Conservation (phyloP, 2,329 filamentous ascomycete genomes). For the Aureobasidium mangrovei region DNA sequence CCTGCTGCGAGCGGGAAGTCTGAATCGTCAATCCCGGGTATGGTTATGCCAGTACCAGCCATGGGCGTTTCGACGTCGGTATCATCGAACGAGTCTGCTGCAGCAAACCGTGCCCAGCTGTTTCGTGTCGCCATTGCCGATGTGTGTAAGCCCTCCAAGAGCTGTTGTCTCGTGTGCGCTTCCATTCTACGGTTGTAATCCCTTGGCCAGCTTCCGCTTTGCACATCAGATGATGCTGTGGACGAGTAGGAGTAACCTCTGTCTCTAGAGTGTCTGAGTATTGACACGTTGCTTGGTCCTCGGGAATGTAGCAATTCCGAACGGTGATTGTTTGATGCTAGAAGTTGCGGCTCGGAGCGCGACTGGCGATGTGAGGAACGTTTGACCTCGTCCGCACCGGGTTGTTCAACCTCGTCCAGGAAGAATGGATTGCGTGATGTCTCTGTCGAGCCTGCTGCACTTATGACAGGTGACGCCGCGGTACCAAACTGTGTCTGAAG, state of each 20-base stretch:
- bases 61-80: neutral
- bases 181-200: conserved; percentile 17
- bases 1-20: conserved; percentile 9
- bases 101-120: conserved; percentile 12
- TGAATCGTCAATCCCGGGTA: conserved; percentile 8
- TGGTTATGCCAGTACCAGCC: neutral
- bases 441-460: conserved; percentile 27
- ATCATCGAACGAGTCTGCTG: conserved; percentile 10
- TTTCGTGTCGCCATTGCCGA: conserved; percentile 5
- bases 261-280: conserved; percentile 18
- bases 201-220: conserved; percentile 16
- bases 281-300: conserved; percentile 25
- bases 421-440: conserved; percentile 41
- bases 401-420: conserved; percentile 34
- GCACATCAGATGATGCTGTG: conserved; percentile 17
- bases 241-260: conserved; percentile 16
- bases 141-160: conserved; percentile 9
- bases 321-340: conserved; percentile 20
- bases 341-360: conserved; percentile 25
- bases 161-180: conserved; percentile 16
- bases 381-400: conserved; percentile 23
- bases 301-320: conserved; percentile 26
- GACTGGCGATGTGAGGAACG: conserved; percentile 30
- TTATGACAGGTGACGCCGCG: conserved; percentile 27
- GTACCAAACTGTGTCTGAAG: conserved; percentile 27